Evolutionary conservation across 768 basidiomycete species (phyloP), one percentile per base, ranked within the genome.

Genomic region (Lyophyllum atratum): DNA sequence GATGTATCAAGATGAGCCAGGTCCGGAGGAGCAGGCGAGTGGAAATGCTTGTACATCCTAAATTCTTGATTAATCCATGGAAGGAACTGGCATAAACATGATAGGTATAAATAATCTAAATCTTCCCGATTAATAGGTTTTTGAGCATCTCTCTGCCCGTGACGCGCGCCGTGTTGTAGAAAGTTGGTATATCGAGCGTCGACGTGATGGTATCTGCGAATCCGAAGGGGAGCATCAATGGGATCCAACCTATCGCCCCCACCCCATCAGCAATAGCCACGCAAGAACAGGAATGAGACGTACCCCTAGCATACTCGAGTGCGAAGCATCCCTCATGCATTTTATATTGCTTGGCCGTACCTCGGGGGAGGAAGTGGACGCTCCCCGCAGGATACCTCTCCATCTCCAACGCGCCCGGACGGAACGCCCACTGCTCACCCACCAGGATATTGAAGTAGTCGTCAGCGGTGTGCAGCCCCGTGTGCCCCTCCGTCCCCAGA

Each of bases 271-370:
- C 37, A 14, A n/a, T 14, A n/a, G 46, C 28, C 24, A 26, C 44
- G 29, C 24, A 39, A 10, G 46, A 33, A n/a, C 7, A 48, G 34
- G 48, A 34, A 54, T 14, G n/a, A 21, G 1, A 75, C 82, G 37
- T 63, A 95, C 96, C 96, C 71, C 89, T 73, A 40, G 95, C 96
- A 64, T 96, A 95, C 72, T 99, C 97, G 61, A 99, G 74, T 8
- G 97, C 97, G 70, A 93, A 98, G 70, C 93, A 96, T 14, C 93
- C 95, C 58, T 95, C 84, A 67, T 93, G 93, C 91, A 98, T 95
- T 72, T 95, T 96, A 75, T 98, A 98, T 73, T 99, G 97, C 78
- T 97, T 98, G 54, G 86, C 89, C 2, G 84, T 81, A 4, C 94
- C 94, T 37, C 96, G 78, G 10, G 80, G 87, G 55, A 98, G 77